Base-by-base conservation (phyloP, 2,329 filamentous ascomycete genomes). In the Aspergillus floridensis region DNA sequence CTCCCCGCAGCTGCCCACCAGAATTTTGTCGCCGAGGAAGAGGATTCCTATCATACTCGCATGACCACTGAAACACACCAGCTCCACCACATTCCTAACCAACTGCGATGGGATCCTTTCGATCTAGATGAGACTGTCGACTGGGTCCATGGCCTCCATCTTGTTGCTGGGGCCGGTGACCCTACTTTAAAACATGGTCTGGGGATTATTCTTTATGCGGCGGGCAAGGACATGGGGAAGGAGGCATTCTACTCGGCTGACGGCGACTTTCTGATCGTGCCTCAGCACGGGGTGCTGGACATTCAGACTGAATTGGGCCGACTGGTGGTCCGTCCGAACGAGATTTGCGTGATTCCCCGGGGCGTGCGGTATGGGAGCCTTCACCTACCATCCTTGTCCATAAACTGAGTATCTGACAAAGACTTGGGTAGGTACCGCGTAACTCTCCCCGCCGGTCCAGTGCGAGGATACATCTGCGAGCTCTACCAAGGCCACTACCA, bases 241-340 rank as follows among this genome's bases (percentile, higher is more conserved):
- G 81, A 88, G 53, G 91, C 91, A 0, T 96, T 93, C 73, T 96
- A 93, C 80, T 93, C 89, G 3, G 88, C 91, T 0, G 90, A 93
- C 70, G 90, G 90, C 12, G 90, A 93, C 72, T 84, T 91, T 67
- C 76, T 93, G 58, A 87, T 93, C 62, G 88, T 93, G 14, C 82
- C 88, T 1, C 90, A 93, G 71, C 84, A 90, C 63, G 90, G 90
- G 2, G 81, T 82, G 14, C 77, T 93, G 44, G 89, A 93, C 68
- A 88, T 93, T 62, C 85, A 88, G 68, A 93, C 90, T 1, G 90
- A 93, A 74, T 80, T 93, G 51, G 91, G 90, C 49, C 84, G 83
- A 69, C 78, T 93, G 5, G 82, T 91, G 48, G 86, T 93, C n/a
- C 83, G 90, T 56, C 89, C 89, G 1, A 88, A 89, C 73, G 90